phyloP scores from a whole-genome alignment of 345 rosid genomes.

The Garcia nutans region DNA sequence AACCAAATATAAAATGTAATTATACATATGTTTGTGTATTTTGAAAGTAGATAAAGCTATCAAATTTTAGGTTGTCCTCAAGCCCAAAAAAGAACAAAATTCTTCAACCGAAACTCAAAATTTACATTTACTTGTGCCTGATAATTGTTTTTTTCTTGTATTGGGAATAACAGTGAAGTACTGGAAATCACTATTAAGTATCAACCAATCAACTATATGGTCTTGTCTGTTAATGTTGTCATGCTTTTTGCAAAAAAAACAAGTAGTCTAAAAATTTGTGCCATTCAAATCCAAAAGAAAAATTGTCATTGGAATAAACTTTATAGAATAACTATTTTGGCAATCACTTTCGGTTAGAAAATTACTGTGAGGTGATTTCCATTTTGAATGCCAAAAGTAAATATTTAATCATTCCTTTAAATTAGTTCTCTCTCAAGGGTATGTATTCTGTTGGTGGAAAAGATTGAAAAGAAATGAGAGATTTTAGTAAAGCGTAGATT shows the following conservation, averaged over 20 bases:
- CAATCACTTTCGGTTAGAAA: constrained; percentile 16
- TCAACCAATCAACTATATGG: not conserved
- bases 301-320: not conserved
- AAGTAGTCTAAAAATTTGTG: not conserved
- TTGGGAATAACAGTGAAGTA: not conserved
- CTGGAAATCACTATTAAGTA: not conserved
- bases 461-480: constrained; percentile 11
- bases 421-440: not conserved
- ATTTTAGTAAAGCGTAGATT: constrained; percentile 4
- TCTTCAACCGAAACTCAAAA: not conserved
- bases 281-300: no score
- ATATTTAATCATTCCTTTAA: not conserved
- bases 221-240: not conserved
- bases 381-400: constrained; percentile 10
- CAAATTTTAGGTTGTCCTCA: not conserved
- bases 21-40: not conserved
- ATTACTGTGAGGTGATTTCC: not conserved
- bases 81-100: not conserved
- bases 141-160: not conserved
- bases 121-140: not conserved
- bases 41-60: not conserved
- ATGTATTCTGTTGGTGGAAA: not conserved
- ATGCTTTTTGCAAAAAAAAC: not conserved
- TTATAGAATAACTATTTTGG: not conserved
- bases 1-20: not conserved